Evolutionary conservation across 305 asterid species (phyloP), one percentile per base, ranked within the genome.

Genomic region (Caryopteris hybrid): DNA sequence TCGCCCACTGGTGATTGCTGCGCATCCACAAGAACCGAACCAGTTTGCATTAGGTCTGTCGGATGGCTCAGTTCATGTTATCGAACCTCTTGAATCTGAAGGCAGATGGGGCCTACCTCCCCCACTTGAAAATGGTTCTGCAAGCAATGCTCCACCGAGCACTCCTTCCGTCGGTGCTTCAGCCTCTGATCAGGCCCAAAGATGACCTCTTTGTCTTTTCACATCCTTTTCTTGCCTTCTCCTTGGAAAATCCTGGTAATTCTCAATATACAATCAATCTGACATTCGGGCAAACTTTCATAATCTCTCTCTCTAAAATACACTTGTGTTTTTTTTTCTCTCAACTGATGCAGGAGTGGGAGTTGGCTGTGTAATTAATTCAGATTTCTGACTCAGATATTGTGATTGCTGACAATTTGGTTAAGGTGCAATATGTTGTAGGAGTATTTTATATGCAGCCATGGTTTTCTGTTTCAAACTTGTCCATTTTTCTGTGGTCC

Each of bases 31-130:
- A 27, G 89, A 86, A 67, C 55, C 92, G 9, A 83, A 79, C 31
- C 92, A 86, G 62, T 86, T 86, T 67, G 89, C 92, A 13, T 57
- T 86, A 43, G 92, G 92, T 34, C 70, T 86, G 18, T 76, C 87
- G n/a, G 92, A 86, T 38, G 92, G 92, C 21, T 83, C 87, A 0
- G 92, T 86, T 62, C 81, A 83, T 13, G 89, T 86, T 5, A 52
- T 86, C 3, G 92, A 86, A 69, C 92, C 92, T 20, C 79, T 75
- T 0, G 92, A 86, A 43, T 72, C 83, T 2, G 90, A 85, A 71
- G 84, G 83, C 76, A 85, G 74, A 58, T 85, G 90, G 90, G 88
- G 90, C 0, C 75, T 75, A n/a, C 81, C 83, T 1, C 90, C 88
- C 25, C 88, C 90, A 0, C 51, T 33, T 1, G 90, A 80, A 61